A percentile compares a stretch with the other conserved stretches of the same genome.
phyloP scores from a whole-genome alignment of 805 yeast genomes.

The Teunomyces barrocoloradensis region DNA sequence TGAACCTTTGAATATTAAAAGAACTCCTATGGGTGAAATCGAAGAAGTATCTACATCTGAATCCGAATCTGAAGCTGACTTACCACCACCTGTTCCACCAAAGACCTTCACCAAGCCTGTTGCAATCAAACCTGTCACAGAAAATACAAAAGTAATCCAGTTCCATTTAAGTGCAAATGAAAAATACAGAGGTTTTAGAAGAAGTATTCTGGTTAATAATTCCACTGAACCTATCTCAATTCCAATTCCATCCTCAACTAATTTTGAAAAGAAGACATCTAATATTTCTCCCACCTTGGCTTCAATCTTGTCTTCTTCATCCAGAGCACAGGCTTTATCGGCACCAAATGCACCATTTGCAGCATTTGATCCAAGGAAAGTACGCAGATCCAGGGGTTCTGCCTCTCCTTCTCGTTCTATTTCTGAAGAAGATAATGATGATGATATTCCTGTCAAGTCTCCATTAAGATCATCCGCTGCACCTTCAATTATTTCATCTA shows the following conservation, averaged over 20 bases:
- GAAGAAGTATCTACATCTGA: conserved; percentile 4
- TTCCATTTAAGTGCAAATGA: conserved; percentile 29
- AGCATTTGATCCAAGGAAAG: conserved; percentile 23
- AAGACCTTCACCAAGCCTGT: conserved; percentile 4
- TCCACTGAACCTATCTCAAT: conserved; percentile 21
- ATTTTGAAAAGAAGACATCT: conserved; percentile 3
- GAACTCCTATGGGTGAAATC: conserved; percentile 8
- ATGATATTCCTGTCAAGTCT: conserved; percentile 12
- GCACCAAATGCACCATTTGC: conserved; percentile 17
- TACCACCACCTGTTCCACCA: conserved; percentile 12
- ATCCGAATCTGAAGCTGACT: conserved; percentile 8
- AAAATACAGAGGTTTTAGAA: conserved; percentile 43
- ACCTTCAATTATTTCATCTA: background rate
- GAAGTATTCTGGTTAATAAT: conserved; percentile 22
- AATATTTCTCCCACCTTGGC: conserved; percentile 12
- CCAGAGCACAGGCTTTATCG: conserved; percentile 6
- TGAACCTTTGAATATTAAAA: conserved; percentile 26
- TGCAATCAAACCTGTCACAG: background rate
- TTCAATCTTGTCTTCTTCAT: conserved; percentile 12
- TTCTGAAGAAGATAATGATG: conserved; percentile 6
- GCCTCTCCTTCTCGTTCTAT: conserved; percentile 10
- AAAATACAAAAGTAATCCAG: conserved; percentile 12
- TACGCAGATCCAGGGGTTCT: conserved; percentile 14
- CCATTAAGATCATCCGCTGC: conserved; percentile 9
- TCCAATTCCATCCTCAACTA: conserved; percentile 5